phyloP scores from a whole-genome alignment of 139 green algal species.

The Picochlorum sp. region DNA sequence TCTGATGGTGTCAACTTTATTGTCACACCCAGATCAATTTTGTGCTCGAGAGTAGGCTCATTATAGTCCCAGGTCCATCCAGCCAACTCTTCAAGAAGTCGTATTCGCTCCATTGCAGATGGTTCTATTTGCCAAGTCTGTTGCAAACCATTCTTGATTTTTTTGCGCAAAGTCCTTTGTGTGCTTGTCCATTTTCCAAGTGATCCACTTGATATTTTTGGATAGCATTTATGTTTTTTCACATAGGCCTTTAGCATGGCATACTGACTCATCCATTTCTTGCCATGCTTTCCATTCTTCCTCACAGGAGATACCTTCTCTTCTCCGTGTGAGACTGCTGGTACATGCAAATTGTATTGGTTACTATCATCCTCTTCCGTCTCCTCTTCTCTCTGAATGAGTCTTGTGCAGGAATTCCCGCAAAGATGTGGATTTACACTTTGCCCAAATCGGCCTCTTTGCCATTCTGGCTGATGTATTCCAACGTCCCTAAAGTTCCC shows the following conservation, averaged over 20 bases:
- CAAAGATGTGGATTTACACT: no score
- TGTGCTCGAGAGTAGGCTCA: neutral
- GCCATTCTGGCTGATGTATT: no score
- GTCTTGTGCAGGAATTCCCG: no score
- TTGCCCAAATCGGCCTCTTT: no score
- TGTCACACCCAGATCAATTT: neutral
- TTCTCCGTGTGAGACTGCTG: no score
- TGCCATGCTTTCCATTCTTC: no score
- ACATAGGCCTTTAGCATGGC: neutral
- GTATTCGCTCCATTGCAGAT: neutral
- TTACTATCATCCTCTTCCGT: no score
- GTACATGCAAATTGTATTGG: no score
- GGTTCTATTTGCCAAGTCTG: neutral
- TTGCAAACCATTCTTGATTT: neutral
- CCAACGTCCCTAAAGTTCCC: no score
- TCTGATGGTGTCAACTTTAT: neutral
- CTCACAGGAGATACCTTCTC: no score
- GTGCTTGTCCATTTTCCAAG: neutral
- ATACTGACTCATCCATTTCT: slow-evolving; percentile 1
- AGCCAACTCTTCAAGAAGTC: neutral
- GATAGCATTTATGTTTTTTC: neutral
- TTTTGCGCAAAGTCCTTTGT: neutral
- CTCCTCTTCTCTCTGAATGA: no score
- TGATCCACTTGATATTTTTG: neutral
- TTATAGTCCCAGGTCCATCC: neutral